Percentiles rank a stretch among this genome's conserved stretches.
phyloP scores from a whole-genome alignment of 305 asterid genomes.

The Ilex paraguariensis region DNA sequence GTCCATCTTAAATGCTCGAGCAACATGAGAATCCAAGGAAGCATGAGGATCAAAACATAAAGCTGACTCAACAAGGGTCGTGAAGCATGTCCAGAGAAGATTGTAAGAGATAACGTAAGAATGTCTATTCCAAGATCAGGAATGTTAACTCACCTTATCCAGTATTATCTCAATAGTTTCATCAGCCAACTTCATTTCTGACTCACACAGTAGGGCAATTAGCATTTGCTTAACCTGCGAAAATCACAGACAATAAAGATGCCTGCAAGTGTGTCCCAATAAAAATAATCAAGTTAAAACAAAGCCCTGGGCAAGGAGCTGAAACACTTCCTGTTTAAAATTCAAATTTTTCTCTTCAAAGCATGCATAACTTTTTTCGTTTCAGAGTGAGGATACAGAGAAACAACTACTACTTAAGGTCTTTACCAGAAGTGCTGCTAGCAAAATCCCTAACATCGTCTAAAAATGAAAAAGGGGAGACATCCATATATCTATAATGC shows the following conservation, averaged over 20 bases:
- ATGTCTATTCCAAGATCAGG: not conserved
- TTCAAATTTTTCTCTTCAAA: not conserved
- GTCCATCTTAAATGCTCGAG: no score
- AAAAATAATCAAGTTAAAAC: constrained; percentile 11
- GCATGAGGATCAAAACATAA: no score
- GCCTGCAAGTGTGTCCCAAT: constrained; percentile 8
- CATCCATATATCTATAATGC: no score
- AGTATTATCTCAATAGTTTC: constrained; percentile 83
- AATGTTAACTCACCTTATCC: constrained; percentile 53
- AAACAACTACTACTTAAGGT: no score
- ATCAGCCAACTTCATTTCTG: constrained; percentile 92
- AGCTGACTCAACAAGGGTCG: no score
- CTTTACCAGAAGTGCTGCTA: no score
- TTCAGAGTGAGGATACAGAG: no score
- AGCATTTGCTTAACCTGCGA: constrained; percentile 93
- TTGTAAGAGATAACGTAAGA: not conserved
- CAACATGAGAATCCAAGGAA: no score
- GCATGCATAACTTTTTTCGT: not conserved
- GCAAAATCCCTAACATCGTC: no score
- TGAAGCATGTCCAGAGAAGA: no score
- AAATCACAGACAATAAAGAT: constrained; percentile 11
- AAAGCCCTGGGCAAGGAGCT: constrained; percentile 3
- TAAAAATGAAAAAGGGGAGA: no score
- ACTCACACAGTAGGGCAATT: constrained; percentile 85
- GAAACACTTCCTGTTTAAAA: constrained; percentile 3